These are phyloP conservation scores for Isoetes taiwanensis DNA, from an alignment of 75 land plant genomes.

Conservation along the genomic window DNA sequence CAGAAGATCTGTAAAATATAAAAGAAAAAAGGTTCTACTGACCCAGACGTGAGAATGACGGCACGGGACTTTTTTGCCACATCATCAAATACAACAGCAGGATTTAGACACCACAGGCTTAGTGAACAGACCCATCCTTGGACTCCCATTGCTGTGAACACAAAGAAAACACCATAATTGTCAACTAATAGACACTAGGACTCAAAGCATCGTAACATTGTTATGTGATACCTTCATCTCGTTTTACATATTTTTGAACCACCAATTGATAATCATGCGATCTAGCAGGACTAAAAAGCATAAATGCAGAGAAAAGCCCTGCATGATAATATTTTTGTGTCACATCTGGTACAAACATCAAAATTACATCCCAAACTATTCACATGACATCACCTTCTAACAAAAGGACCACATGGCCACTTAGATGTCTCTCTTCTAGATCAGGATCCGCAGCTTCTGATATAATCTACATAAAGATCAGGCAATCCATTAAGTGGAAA, in stretches of 20 bases:
- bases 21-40: too few species aligned
- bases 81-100: constrained; percentile 77
- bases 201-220: neutral
- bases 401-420: too few species aligned
- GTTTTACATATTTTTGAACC: constrained; percentile 54
- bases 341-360: too few species aligned
- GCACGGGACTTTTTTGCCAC: constrained; percentile 53
- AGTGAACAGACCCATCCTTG: constrained; percentile 37
- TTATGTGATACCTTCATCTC: constrained; percentile 39
- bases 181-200: neutral
- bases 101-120: constrained; percentile 88
- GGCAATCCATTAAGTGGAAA: too few species aligned
- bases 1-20: too few species aligned
- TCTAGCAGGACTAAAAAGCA: constrained; percentile 48
- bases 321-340: too few species aligned
- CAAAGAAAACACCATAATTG: neutral
- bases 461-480: too few species aligned
- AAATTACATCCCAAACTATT: too few species aligned
- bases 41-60: constrained; percentile 92
- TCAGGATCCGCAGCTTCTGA: too few species aligned
- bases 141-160: constrained; percentile 28
- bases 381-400: too few species aligned
- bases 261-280: constrained; percentile 59
- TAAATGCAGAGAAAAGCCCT: constrained; percentile 72
- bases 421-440: too few species aligned